These are phyloP conservation scores for Gynandropsis gynandra DNA, from an alignment of 345 rosid species.

Conservation along the genomic window DNA sequence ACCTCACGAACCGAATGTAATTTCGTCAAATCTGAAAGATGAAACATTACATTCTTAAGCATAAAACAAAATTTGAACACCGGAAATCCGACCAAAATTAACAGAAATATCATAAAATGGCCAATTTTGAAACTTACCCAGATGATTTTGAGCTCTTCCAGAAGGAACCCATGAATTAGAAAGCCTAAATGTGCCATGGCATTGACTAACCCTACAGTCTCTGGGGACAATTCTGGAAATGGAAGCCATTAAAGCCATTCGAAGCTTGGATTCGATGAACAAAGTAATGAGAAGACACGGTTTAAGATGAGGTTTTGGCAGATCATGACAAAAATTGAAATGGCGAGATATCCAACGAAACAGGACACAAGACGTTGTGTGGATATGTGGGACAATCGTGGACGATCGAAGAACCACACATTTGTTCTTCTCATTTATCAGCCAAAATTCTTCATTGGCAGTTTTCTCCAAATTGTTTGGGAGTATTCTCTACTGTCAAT, in stretches of 20 bases:
- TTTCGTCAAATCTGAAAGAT: slow-evolving; percentile 37
- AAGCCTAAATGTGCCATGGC: slow-evolving; percentile 24
- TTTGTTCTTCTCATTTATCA: background rate
- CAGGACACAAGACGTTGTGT: slow-evolving; percentile 22
- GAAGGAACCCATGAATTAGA: slow-evolving; percentile 22
- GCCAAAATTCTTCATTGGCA: background rate
- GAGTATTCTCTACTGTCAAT: too few relatives aligned
- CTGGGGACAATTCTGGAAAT: slow-evolving; percentile 50
- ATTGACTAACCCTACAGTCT: slow-evolving; percentile 36
- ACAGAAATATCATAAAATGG: too few relatives aligned
- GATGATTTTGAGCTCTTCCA: slow-evolving; percentile 29
- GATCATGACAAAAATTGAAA: slow-evolving; percentile 7
- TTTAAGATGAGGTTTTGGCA: slow-evolving; percentile 8
- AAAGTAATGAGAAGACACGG: background rate
- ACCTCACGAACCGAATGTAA: slow-evolving; percentile 24
- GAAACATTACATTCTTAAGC: slow-evolving; percentile 1
- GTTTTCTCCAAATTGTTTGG: too few relatives aligned
- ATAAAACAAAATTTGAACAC: background rate
- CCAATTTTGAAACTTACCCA: slow-evolving; percentile 37
- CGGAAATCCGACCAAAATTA: slow-evolving; percentile 4
- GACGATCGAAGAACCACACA: slow-evolving; percentile 21
- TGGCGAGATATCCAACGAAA: slow-evolving; percentile 12
- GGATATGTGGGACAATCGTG: background rate
- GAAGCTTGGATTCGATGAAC: background rate
- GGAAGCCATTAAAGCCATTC: slow-evolving; percentile 43